Conservation (phyloP, 352 stramenopile genomes). For the Pythium aphanidermatum region DNA sequence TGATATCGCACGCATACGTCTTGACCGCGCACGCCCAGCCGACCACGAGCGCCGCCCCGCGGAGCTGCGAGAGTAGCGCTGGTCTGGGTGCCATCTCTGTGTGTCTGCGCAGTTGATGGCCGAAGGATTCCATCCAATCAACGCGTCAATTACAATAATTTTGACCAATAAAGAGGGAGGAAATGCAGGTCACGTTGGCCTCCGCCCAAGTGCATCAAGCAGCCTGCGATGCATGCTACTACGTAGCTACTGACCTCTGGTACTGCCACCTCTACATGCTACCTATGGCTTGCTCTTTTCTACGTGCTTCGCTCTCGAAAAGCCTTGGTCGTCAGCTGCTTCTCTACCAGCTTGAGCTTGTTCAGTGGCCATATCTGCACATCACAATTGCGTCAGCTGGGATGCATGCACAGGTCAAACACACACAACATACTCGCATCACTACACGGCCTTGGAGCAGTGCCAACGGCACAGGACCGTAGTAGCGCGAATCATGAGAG, state of each 20-base stretch:
- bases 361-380: constrained; percentile 77
- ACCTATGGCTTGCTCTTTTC: no score
- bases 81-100: not conserved
- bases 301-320: constrained; percentile 35
- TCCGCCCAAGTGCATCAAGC: no score
- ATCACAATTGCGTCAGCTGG: no score
- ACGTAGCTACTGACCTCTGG: no score
- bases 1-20: constrained; percentile 65
- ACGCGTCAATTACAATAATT: not conserved
- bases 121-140: not conserved
- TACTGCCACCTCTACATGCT: no score
- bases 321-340: constrained; percentile 39
- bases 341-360: constrained; percentile 60
- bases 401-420: no score
- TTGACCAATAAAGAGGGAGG: not conserved
- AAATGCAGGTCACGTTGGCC: no score
- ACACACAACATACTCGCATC: constrained; percentile 47
- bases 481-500: constrained; percentile 94
- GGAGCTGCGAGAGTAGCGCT: no score
- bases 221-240: no score
- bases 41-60: constrained; percentile 50
- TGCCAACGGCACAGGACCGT: constrained; percentile 91
- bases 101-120: not conserved
- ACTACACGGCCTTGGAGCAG: constrained; percentile 88
- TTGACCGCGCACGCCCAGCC: constrained; percentile 61